Evolutionary conservation across 495 filamentous ascomycete species (phyloP).

Genomic region (Bacidia rubella): DNA sequence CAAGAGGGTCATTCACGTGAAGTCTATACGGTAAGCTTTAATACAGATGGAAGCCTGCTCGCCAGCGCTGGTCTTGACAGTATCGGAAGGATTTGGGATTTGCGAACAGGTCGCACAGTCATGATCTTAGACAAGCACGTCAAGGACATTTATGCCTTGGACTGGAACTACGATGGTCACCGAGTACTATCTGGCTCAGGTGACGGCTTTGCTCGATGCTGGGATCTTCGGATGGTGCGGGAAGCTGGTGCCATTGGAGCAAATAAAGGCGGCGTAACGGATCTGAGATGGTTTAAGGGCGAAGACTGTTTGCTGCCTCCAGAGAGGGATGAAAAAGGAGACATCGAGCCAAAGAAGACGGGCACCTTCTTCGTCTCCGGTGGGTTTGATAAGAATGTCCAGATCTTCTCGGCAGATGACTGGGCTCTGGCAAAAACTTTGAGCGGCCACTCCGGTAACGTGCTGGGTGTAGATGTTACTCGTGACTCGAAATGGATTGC

Average conservation of each 20-base stretch:
- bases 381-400: constrained; percentile 92
- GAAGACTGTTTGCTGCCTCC: constrained; percentile 41
- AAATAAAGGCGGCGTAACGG: constrained; percentile 81
- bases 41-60: constrained; percentile 77
- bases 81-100: constrained; percentile 90
- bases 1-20: constrained; percentile 94
- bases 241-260: constrained; percentile 75
- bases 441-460: constrained; percentile 81
- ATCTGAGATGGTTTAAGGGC: constrained; percentile 89
- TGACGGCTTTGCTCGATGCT: constrained; percentile 94
- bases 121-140: constrained; percentile 95
- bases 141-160: constrained; percentile 78
- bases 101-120: constrained; percentile 84
- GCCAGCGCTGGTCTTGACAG: constrained; percentile 87
- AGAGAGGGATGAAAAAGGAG: constrained; percentile 46
- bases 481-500: constrained; percentile 81
- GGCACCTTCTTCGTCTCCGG: constrained; percentile 75
- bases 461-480: constrained; percentile 78
- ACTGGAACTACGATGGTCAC: constrained; percentile 86
- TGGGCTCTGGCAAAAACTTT: constrained; percentile 83
- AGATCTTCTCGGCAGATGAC: constrained; percentile 89
- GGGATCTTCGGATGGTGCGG: constrained; percentile 84
- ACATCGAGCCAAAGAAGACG: constrained; percentile 24
- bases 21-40: constrained; percentile 79
- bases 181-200: constrained; percentile 79